phyloP scores from a whole-genome alignment of 257 asterid genomes.

The Fraxinus quadrangulata region DNA sequence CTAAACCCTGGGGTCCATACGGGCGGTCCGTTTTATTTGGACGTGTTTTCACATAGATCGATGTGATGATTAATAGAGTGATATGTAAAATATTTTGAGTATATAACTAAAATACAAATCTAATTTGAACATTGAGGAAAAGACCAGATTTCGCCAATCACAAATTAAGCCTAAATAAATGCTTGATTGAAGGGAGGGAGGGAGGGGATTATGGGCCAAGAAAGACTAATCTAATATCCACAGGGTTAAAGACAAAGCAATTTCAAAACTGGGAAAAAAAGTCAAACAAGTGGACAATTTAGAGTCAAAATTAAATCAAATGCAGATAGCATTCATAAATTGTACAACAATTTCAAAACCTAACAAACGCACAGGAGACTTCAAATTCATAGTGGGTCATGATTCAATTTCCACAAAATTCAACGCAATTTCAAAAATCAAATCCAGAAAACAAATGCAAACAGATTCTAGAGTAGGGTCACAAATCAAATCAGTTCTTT shows the following conservation, averaged over 20 bases:
- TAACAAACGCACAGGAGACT: slow-evolving; percentile 1
- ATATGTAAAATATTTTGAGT: too few species aligned
- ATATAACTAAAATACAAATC: too few species aligned
- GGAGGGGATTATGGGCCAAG: background rate
- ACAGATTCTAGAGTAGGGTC: slow-evolving; percentile 27
- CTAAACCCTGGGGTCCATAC: too few species aligned
- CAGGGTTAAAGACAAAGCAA: slow-evolving; percentile 23
- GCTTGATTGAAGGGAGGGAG: background rate
- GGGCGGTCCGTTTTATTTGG: too few species aligned
- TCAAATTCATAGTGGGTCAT: slow-evolving; percentile 25
- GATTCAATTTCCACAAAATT: slow-evolving; percentile 18
- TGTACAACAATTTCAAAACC: slow-evolving; percentile 11
- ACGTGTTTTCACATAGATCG: too few species aligned
- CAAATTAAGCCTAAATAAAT: background rate
- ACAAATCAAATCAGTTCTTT: slow-evolving; percentile 33
- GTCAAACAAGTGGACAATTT: slow-evolving; percentile 38
- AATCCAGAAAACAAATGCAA: slow-evolving; percentile 32
- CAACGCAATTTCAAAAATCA: slow-evolving; percentile 1
- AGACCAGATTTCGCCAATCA: background rate
- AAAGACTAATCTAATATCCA: too few species aligned
- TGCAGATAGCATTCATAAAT: slow-evolving; percentile 17
- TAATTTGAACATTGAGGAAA: background rate
- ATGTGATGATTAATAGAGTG: too few species aligned
- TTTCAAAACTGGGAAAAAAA: slow-evolving; percentile 29
- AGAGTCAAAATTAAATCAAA: slow-evolving; percentile 25